Percentiles rank a stretch among this genome's conserved stretches.
Evolutionary conservation across 1,284 basidiomycete genomes (phyloP).

Genomic region (Mrakiaceae sp.): DNA sequence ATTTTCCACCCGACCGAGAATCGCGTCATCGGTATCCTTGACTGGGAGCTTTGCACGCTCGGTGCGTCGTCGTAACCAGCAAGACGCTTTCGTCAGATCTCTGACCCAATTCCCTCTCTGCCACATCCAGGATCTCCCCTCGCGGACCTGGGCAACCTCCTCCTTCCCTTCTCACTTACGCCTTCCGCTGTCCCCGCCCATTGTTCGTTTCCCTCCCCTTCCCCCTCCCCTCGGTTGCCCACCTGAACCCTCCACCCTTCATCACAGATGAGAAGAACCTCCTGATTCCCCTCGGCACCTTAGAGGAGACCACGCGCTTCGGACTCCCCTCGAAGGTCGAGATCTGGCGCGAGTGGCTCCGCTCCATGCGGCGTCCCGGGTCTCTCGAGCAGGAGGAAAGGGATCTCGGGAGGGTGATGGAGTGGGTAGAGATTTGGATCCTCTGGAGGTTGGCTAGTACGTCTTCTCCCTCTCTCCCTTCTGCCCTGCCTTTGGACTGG

Average conservation of each 20-base stretch:
- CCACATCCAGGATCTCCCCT: background rate
- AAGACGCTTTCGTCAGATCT: background rate
- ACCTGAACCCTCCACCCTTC: background rate
- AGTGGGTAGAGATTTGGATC: slow-evolving; percentile 7
- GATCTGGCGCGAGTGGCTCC: background rate
- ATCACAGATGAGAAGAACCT: background rate
- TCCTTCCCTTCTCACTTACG: slow-evolving; percentile 1
- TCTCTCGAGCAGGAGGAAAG: background rate
- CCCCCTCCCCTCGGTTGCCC: background rate
- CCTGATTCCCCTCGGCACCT: background rate
- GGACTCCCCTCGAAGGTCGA: background rate
- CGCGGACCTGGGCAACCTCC: slow-evolving; percentile 5
- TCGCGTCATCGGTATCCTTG: slow-evolving; percentile 16
- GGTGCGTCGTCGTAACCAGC: background rate
- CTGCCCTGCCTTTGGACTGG: background rate
- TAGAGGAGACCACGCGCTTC: background rate
- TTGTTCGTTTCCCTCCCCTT: background rate
- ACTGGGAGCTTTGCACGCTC: slow-evolving; percentile 18
- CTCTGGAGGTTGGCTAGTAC: background rate
- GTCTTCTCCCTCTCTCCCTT: background rate
- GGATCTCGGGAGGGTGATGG: background rate
- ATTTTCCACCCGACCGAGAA: slow-evolving; percentile 12
- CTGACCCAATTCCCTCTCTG: background rate
- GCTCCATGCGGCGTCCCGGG: background rate
- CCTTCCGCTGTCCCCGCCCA: background rate